phyloP scores from a whole-genome alignment of 176 grass and related monocot genomes.

The Avena insularis region DNA sequence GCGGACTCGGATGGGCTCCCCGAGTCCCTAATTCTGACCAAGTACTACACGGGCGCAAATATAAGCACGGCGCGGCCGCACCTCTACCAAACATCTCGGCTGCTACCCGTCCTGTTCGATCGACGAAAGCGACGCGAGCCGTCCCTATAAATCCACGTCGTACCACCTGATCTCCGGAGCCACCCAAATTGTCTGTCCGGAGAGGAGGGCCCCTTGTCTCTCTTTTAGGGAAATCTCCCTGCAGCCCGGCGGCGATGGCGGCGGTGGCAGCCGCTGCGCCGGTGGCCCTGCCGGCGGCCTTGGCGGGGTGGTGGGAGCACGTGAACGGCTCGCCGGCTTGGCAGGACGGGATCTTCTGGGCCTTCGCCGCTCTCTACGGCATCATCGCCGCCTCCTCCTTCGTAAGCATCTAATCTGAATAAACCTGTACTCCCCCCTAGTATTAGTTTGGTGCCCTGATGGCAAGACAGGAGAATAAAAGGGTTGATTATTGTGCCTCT shows the following conservation, averaged over 20 bases:
- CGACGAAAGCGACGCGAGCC: slow-evolving; percentile 40
- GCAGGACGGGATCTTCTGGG: slow-evolving; percentile 73
- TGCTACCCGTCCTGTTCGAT: slow-evolving; percentile 5
- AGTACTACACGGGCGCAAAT: neutral
- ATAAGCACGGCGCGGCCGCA: neutral
- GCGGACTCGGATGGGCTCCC: neutral
- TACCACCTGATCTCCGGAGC: slow-evolving; percentile 8
- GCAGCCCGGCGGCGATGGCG: slow-evolving; percentile 31
- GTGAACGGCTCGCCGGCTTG: slow-evolving; percentile 67
- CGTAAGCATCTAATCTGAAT: slow-evolving; percentile 48
- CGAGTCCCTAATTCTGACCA: slow-evolving; percentile 27
- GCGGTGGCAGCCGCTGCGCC: slow-evolving; percentile 19
- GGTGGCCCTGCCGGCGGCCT: slow-evolving; percentile 23
- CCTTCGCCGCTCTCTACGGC: slow-evolving; percentile 74
- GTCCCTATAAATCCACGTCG: slow-evolving; percentile 43
- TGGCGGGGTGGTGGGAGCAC: slow-evolving; percentile 67
- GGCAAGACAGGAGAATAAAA: slow-evolving; percentile 20
- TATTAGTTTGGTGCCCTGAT: slow-evolving; percentile 19
- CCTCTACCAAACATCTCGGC: slow-evolving; percentile 30
- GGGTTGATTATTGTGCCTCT: slow-evolving; percentile 27
- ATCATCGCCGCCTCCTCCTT: slow-evolving; percentile 68
- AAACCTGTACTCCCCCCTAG: slow-evolving; percentile 5
- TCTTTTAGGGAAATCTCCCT: slow-evolving; percentile 3
- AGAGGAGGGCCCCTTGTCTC: slow-evolving; percentile 19
- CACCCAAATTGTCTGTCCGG: neutral